Conservation (phyloP, 1,284 basidiomycete species). For the Irpex sp. region DNA sequence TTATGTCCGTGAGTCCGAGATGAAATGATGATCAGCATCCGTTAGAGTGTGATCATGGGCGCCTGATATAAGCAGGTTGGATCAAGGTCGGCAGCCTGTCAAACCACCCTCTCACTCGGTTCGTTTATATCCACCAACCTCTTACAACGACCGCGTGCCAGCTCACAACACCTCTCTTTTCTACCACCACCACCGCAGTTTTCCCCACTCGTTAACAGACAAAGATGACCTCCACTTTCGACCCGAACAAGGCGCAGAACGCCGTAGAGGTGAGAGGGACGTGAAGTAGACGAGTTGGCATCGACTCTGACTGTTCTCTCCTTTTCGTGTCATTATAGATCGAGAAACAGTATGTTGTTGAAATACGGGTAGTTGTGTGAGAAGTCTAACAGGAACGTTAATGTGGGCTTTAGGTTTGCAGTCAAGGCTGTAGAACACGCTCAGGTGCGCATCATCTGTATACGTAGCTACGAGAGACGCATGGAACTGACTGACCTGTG, state of each 20-base stretch:
- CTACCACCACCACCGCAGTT: not conserved
- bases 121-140: not conserved
- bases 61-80: conserved; percentile 5
- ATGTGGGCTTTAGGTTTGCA: conserved; percentile 63
- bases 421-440: conserved; percentile 96
- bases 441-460: conserved; percentile 51
- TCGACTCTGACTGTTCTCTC: not conserved
- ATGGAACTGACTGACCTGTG: not conserved
- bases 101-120: not conserved
- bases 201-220: not conserved
- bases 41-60: not conserved
- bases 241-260: conserved; percentile 87
- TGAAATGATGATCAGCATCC: not conserved
- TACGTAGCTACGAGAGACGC: not conserved
- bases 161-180: conserved; percentile 6
- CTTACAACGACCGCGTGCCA: conserved; percentile 10
- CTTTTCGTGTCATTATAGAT: conserved; percentile 50
- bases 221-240: conserved; percentile 57
- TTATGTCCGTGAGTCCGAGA: not conserved
- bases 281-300: not conserved
- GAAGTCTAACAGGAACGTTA: not conserved
- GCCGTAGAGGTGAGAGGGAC: conserved; percentile 65
- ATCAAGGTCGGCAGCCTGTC: conserved; percentile 9
- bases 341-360: conserved; percentile 83
- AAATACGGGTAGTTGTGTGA: not conserved